Base-by-base conservation (phyloP, 306 rosid genomes). In the Fragaria ananassa region DNA sequence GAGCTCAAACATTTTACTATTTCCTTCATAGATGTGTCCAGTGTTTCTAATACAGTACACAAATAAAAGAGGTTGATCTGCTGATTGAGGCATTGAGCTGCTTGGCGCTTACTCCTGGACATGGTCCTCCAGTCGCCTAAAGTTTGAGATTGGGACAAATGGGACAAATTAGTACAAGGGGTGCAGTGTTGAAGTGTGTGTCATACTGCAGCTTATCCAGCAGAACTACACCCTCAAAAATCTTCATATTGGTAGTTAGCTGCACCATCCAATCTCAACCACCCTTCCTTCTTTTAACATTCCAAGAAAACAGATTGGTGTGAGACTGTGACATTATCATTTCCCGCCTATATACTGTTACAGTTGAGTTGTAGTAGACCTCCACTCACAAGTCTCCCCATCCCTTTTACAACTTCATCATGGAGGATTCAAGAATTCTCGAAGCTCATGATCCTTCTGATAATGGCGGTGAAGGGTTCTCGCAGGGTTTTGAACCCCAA, bases 191-290 rank as follows among this genome's bases (percentile, higher is more conserved):
- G 79, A 66, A 67, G 44, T 74, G 79, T 56, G 69, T 74, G 66
- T 68, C 62, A 66, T 44, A 54, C 79, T 74, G 68, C 74, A 67
- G 64, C 78, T 64, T 80, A 80, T 80, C 83, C 58, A 44, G 60
- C 6, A 49, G 45, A 46, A 17, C 19, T 31, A 49, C 35, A 17
- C 53, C 72, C 17, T 25, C 29, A 71, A 50, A 50, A 18, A 57
- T 49, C n/a, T 50, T 65, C 45, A 23, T 34, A 50, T 34, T 31
- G 53, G 19, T 8, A 34, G 65, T 21, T 7, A 46, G 58, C 8
- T 69, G 60, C 34, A 6, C 72, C 60, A 51, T 39, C 53, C 77
- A 34, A 29, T 31, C 46, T 29, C 19, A 68, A 70, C 81, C 11
- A 23, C 47, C 6, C 27, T 42, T n/a, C 51, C 14, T 72, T 66